Conservation (phyloP, 2,329 filamentous ascomycete species). For the Xylariaceae sp. region DNA sequence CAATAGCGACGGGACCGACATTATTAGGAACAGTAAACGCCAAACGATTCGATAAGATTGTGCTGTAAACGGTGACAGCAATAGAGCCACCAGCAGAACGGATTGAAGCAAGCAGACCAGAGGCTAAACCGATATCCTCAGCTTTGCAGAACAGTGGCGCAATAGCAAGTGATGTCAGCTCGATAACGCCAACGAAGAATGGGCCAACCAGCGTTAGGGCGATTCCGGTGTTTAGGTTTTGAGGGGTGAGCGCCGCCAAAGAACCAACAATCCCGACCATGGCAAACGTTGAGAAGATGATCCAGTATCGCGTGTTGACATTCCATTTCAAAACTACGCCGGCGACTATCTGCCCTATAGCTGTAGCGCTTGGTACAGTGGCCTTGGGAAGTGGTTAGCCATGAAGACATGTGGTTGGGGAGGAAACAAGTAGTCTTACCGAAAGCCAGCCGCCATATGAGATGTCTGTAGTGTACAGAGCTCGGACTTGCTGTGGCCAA, state of each 20-base stretch:
- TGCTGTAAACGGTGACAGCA: constrained; percentile 48
- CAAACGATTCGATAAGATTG: constrained; percentile 47
- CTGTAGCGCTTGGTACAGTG: constrained; percentile 44
- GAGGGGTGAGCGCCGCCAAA: constrained; percentile 43
- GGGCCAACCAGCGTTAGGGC: constrained; percentile 45
- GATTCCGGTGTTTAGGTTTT: constrained; percentile 40
- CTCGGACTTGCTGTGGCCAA: constrained; percentile 45
- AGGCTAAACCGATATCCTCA: constrained; percentile 49
- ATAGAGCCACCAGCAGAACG: constrained; percentile 46
- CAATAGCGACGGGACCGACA: constrained; percentile 43
- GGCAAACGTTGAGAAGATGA: constrained; percentile 45
- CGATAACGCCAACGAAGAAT: constrained; percentile 46
- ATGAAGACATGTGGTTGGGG: background rate
- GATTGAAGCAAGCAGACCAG: constrained; percentile 48
- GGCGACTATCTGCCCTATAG: constrained; percentile 43
- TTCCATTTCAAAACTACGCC: constrained; percentile 43
- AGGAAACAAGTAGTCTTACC: constrained; percentile 19
- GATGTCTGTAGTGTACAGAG: constrained; percentile 44
- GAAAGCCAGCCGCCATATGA: constrained; percentile 46
- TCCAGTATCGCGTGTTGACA: constrained; percentile 45
- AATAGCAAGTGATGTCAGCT: constrained; percentile 43
- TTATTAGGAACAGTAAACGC: constrained; percentile 43
- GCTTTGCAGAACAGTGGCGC: constrained; percentile 46
- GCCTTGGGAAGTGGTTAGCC: constrained; percentile 32
- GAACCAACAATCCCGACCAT: constrained; percentile 46